phyloP scores from a whole-genome alignment of 1,139 yeast genomes.

The Schwanniomyces etchellsii region DNA sequence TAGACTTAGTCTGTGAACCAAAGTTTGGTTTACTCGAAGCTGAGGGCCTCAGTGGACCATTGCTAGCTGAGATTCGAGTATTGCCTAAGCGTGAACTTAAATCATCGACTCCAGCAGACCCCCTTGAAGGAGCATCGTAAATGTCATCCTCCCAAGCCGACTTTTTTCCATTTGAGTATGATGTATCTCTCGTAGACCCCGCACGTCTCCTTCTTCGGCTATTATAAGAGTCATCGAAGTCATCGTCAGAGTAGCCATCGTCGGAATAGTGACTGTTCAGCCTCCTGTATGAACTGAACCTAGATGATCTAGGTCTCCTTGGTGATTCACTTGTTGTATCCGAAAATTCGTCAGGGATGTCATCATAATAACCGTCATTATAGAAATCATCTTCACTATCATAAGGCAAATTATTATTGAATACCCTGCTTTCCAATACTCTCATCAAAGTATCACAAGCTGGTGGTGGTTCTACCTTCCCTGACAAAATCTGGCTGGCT shows the following conservation, averaged over 20 bases:
- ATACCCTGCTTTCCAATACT: conserved; percentile 80
- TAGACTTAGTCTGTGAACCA: conserved; percentile 35
- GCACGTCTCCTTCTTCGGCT: conserved; percentile 13
- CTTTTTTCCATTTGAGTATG: conserved; percentile 13
- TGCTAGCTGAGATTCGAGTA: conserved; percentile 20
- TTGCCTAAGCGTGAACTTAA: conserved; percentile 27
- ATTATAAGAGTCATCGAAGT: conserved; percentile 14
- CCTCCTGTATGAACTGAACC: conserved; percentile 23
- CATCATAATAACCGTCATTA: conserved; percentile 60
- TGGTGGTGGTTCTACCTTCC: conserved; percentile 88
- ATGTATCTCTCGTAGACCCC: conserved; percentile 13
- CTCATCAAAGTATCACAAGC: conserved; percentile 88
- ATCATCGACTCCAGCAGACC: conserved; percentile 32
- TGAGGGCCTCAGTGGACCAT: conserved; percentile 36
- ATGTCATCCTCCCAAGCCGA: conserved; percentile 83
- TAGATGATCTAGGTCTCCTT: conserved; percentile 19
- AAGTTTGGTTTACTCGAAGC: conserved; percentile 49
- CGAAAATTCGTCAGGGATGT: conserved; percentile 64
- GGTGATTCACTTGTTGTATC: conserved; percentile 37
- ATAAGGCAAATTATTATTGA: conserved; percentile 50
- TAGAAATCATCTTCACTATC: conserved; percentile 49
- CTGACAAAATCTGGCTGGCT: conserved; percentile 76
- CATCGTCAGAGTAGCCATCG: conserved; percentile 28
- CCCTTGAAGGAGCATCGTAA: conserved; percentile 43
- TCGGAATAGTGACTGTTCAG: conserved; percentile 41